These are phyloP conservation scores for Ampelomyces quisqualis DNA, from an alignment of 2,329 filamentous ascomycete species.

Conservation along the genomic window DNA sequence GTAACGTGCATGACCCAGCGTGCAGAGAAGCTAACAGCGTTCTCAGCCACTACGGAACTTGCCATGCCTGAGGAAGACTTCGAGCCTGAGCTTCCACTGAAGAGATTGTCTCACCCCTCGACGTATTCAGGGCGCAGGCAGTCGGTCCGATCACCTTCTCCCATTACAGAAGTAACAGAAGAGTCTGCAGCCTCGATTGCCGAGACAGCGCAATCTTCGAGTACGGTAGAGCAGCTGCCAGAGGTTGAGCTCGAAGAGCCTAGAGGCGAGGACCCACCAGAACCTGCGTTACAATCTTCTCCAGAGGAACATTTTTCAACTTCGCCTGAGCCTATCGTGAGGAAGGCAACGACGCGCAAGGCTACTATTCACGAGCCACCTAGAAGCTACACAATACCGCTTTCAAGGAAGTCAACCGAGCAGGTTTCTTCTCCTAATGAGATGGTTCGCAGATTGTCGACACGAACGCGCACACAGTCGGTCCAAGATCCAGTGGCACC, in stretches of 20 bases:
- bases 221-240: no score
- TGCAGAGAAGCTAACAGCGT: no score
- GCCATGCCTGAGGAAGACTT: not conserved
- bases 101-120: not conserved
- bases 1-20: no score
- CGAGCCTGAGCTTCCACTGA: not conserved
- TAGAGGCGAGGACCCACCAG: no score
- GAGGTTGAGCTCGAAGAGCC: no score
- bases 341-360: slow-evolving; percentile 2
- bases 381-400: no score
- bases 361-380: no score
- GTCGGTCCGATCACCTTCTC: not conserved
- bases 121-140: not conserved
- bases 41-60: no score
- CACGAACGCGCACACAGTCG: slow-evolving; percentile 1
- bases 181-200: not conserved
- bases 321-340: not conserved
- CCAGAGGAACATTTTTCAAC: not conserved
- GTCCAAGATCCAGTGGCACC: slow-evolving; percentile 3
- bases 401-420: not conserved
- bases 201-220: not conserved
- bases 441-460: slow-evolving; percentile 2
- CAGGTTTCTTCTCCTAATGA: not conserved
- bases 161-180: not conserved
- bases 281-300: no score